phyloP scores from a whole-genome alignment of 2,329 filamentous ascomycete genomes.

The Stachybotrys chartarum region DNA sequence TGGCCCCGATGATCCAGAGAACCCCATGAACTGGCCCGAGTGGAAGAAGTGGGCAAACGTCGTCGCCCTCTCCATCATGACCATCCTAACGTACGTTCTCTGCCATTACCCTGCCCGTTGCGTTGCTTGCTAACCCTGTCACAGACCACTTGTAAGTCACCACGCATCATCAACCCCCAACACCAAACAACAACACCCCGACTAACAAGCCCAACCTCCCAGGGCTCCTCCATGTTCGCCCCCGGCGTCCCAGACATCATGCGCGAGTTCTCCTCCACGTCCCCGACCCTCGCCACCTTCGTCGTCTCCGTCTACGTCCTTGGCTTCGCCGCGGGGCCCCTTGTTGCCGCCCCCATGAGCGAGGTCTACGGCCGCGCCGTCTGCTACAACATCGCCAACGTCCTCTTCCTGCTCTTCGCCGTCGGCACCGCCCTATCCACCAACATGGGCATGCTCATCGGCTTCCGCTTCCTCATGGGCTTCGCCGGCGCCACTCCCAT shows the following conservation, averaged over 20 bases:
- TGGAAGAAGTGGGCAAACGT: conserved; percentile 30
- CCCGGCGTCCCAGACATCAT: conserved; percentile 37
- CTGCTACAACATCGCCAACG: conserved; percentile 27
- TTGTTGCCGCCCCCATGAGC: conserved; percentile 55
- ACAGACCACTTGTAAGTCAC: conserved; percentile 13
- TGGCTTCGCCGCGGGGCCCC: conserved; percentile 49
- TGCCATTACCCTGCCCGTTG: not conserved
- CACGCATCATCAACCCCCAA: not conserved
- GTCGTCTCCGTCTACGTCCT: conserved; percentile 39
- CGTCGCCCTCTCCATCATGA: conserved; percentile 21
- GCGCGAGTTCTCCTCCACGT: conserved; percentile 31
- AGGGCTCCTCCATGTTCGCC: conserved; percentile 22
- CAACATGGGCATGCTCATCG: conserved; percentile 55
- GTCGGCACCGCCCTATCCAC: conserved; percentile 39
- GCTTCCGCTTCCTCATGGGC: conserved; percentile 55
- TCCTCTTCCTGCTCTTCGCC: conserved; percentile 49
- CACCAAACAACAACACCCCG: not conserved
- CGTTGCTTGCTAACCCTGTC: not conserved
- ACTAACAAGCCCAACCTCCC: conserved; percentile 1
- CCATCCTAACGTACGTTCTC: conserved; percentile 15
- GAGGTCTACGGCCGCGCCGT: conserved; percentile 53
- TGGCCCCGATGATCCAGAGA: conserved; percentile 38
- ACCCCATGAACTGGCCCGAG: conserved; percentile 60
- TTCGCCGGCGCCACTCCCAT: conserved; percentile 56
- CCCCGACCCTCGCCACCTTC: conserved; percentile 31